These are phyloP conservation scores for Kewa caespitosa DNA, from an alignment of 179 eudicot species.

Conservation along the genomic window DNA sequence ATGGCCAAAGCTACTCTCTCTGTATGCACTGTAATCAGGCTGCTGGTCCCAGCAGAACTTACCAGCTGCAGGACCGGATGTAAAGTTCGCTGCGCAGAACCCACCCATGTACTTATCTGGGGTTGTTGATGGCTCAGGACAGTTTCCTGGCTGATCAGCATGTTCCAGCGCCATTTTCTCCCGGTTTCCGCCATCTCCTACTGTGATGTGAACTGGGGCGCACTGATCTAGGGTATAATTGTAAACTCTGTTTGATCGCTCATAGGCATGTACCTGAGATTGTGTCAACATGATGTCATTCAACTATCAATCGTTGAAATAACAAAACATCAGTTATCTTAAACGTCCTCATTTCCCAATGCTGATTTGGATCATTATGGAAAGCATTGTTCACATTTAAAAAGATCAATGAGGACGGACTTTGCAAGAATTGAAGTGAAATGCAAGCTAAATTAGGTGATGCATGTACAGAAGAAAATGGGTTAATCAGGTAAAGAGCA, in stretches of 20 bases:
- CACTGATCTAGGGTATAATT: constrained; percentile 83
- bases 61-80: constrained; percentile 89
- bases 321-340: background rate
- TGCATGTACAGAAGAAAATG: too few relatives aligned
- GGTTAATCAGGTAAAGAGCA: too few relatives aligned
- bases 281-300: constrained; percentile 2
- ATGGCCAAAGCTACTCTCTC: constrained; percentile 97
- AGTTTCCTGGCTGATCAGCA: constrained; percentile 83
- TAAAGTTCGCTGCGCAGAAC: constrained; percentile 80
- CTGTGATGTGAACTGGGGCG: constrained; percentile 76
- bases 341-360: background rate
- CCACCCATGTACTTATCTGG: constrained; percentile 83
- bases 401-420: too few relatives aligned
- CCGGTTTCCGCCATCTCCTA: constrained; percentile 94
- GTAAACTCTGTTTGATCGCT: constrained; percentile 86
- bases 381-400: too few relatives aligned
- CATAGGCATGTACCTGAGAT: constrained; percentile 92
- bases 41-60: constrained; percentile 94
- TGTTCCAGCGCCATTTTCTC: constrained; percentile 89
- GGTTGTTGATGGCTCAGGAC: constrained; percentile 80
- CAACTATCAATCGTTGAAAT: background rate
- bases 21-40: constrained; percentile 88
- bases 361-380: too few relatives aligned
- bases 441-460: too few relatives aligned
- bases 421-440: too few relatives aligned